phyloP scores from a whole-genome alignment of 73 alveolate species.

The Tetrahymena borealis region DNA sequence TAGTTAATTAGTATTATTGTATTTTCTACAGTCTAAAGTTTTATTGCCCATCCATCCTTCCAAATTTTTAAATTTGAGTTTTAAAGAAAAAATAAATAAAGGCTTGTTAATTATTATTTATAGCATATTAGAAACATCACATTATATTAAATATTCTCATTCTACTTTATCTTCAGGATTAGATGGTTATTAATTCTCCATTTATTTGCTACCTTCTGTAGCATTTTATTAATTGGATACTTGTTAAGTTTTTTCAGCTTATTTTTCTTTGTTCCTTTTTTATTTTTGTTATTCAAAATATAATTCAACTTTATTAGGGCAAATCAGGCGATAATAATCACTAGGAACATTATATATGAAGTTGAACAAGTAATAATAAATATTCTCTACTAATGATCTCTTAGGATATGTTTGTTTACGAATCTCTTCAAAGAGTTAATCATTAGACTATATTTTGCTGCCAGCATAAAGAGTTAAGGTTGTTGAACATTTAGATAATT shows the following conservation, averaged over 20 bases:
- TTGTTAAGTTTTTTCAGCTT: neutral
- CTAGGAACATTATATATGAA: neutral
- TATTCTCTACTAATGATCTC: neutral
- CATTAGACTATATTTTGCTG: neutral
- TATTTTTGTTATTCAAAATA: neutral
- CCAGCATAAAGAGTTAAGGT: neutral
- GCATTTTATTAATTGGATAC: neutral
- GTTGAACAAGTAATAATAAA: neutral
- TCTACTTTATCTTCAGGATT: neutral
- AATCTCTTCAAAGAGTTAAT: neutral
- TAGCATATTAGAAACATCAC: no score
- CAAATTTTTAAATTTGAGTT: no score
- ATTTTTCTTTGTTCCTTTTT: neutral
- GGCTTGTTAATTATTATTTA: no score
- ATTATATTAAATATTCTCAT: neutral
- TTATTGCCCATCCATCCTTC: no score
- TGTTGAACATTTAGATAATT: neutral
- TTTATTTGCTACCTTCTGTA: neutral
- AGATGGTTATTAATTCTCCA: no score
- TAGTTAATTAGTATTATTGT: no score
- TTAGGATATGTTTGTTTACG: neutral
- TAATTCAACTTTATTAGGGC: neutral
- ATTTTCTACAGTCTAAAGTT: no score
- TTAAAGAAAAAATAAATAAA: no score
- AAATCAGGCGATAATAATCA: neutral